Evolutionary conservation across 164 flowering plant genomes (phyloP), one percentile per base, ranked within the genome.

Genomic region (Annona cherimola): DNA sequence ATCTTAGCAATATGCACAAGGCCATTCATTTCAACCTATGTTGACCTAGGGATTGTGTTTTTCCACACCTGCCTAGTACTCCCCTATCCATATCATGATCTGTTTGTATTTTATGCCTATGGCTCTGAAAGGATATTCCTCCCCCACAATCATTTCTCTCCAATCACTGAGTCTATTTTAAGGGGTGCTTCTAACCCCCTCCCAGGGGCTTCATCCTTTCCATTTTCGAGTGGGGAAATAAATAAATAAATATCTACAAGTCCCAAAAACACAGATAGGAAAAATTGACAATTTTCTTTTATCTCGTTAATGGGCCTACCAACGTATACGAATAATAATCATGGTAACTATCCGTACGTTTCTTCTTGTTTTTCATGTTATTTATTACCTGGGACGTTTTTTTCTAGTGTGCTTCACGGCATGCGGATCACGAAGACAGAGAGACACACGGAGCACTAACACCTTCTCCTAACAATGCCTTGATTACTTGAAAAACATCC

Each of bases 61-160:
- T 16, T 73, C 64, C 64, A 61, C 8, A 26, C 64, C 19, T 7
- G 12, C 55, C 55, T 50, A 50, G 12, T 50, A 6, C n/a, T n/a
- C n/a, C n/a, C n/a, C n/a, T n/a, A n/a, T 50, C 55, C 12, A 50
- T 50, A 50, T 50, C 12, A 50, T 50, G 12, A 50, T 50, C 12
- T 50, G 55, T 50, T 8, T 20, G 64, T 60, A 7, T 55, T 3
- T 16, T 55, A 55, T 12, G n/a, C 12, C n/a, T 12, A 55, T 55
- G 26, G 16, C 4, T 60, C 6, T 61, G 26, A 45, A 41, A 68
- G 75, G 70, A 76, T 74, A 76, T 81, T 81, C 79, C 62, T 45
- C 19, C n/a, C 57, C n/a, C 42, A 70, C 70, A 70, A 60, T 71
- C 70, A 40, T 68, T 75, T 79, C 35, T 59, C 40, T 68, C 62